A percentile compares a stretch with the other conserved stretches of the same genome.
These are phyloP conservation scores for Xerocomellus chrysenteron DNA, from an alignment of 768 basidiomycete species.

Conservation along the genomic window DNA sequence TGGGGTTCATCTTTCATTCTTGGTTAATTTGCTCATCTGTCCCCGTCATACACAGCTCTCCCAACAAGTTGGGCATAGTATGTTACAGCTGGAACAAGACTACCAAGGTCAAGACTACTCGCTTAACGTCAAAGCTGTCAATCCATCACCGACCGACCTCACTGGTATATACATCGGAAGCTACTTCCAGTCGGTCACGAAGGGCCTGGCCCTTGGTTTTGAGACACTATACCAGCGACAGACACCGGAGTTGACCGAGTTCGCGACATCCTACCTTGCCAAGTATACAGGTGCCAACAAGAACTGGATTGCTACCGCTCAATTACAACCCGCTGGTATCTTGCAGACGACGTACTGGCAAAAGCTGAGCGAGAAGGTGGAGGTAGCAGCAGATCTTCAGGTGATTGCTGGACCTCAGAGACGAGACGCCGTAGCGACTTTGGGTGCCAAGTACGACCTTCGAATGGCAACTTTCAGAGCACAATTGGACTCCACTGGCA, in stretches of 20 bases:
- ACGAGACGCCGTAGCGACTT: constrained; percentile 88
- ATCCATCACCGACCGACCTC: constrained; percentile 83
- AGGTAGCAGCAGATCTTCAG: constrained; percentile 94
- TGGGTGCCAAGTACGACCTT: constrained; percentile 97
- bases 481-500: constrained; percentile 92
- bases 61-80: constrained; percentile 74
- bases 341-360: constrained; percentile 96
- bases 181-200: constrained; percentile 90
- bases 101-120: constrained; percentile 86
- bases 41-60: constrained; percentile 57
- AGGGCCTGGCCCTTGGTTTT: constrained; percentile 83
- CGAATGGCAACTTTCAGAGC: constrained; percentile 92
- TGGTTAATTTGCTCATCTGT: neutral
- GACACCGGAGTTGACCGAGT: constrained; percentile 66
- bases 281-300: constrained; percentile 72
- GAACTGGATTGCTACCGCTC: constrained; percentile 92
- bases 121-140: constrained; percentile 83
- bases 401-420: constrained; percentile 74
- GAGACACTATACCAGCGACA: constrained; percentile 85
- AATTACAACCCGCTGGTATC: constrained; percentile 78
- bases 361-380: constrained; percentile 91
- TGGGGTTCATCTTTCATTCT: constrained; percentile 34
- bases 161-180: constrained; percentile 92
- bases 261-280: constrained; percentile 73
- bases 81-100: constrained; percentile 95